A percentile compares a stretch with the other conserved stretches of the same genome.
Conservation (phyloP, 352 stramenopile species). For the Pythium apleroticum region DNA sequence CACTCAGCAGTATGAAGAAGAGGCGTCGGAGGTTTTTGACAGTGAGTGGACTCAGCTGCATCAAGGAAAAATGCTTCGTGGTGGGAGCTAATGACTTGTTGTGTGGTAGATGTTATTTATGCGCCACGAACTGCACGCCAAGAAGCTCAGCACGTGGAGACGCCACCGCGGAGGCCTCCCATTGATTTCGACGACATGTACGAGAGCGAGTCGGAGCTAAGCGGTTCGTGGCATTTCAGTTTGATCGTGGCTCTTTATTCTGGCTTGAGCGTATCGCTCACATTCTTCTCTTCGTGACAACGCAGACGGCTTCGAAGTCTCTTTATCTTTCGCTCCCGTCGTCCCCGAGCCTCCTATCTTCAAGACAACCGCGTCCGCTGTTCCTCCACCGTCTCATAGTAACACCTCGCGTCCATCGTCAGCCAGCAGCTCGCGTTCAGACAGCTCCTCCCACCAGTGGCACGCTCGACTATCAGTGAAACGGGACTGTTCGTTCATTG, state of each 20-base stretch:
- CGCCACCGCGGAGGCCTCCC: background rate
- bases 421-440: constrained; percentile 10
- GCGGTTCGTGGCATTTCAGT: constrained; percentile 29
- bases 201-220: constrained; percentile 43
- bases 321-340: background rate
- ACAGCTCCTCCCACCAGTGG: constrained; percentile 25
- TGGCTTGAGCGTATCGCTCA: background rate
- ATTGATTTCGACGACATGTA: constrained; percentile 22
- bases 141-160: background rate
- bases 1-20: constrained; percentile 45
- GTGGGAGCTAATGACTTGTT: background rate
- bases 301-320: background rate
- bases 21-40: constrained; percentile 72
- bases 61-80: background rate
- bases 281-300: background rate
- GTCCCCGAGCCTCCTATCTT: background rate
- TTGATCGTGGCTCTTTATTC: background rate
- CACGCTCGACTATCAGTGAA: constrained; percentile 56
- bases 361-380: background rate
- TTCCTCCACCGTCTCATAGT: background rate
- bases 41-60: constrained; percentile 33
- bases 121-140: constrained; percentile 21
- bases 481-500: constrained; percentile 59
- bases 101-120: constrained; percentile 66
- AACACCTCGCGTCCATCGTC: background rate